These are phyloP conservation scores for Phytophthora ramorum DNA, from an alignment of 352 stramenopile genomes.

Conservation along the genomic window DNA sequence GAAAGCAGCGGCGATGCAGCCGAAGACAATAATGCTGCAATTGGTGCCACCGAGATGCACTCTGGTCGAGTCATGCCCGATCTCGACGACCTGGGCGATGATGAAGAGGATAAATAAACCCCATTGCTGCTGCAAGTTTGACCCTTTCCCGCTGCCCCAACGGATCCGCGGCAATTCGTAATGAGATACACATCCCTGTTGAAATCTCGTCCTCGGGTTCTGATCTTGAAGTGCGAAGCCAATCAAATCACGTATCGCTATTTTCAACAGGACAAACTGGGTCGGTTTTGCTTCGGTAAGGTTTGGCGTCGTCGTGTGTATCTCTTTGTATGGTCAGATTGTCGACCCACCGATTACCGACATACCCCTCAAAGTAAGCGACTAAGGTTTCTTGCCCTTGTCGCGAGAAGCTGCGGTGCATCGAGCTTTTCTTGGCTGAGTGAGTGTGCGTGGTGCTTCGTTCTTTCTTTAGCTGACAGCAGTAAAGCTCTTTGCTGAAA, in stretches of 20 bases:
- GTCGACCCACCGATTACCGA: slow-evolving; percentile 7
- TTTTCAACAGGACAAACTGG: slow-evolving; percentile 15
- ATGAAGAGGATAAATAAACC: slow-evolving; percentile 29
- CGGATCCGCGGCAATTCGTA: slow-evolving; percentile 23
- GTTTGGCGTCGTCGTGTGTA: slow-evolving; percentile 15
- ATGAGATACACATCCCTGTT: slow-evolving; percentile 15
- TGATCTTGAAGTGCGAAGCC: slow-evolving; percentile 25
- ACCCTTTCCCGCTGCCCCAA: slow-evolving; percentile 14
- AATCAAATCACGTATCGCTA: slow-evolving; percentile 18
- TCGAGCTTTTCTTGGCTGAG: slow-evolving; percentile 34
- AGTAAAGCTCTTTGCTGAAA: slow-evolving; percentile 5
- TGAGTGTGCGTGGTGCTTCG: slow-evolving; percentile 1
- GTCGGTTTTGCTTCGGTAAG: slow-evolving; percentile 21
- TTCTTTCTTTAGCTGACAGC: slow-evolving; percentile 42
- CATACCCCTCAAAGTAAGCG: slow-evolving; percentile 1
- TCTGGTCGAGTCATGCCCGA: slow-evolving; percentile 62
- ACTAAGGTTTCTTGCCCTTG: slow-evolving; percentile 13
- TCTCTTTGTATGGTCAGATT: slow-evolving; percentile 11
- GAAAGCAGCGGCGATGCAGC: slow-evolving; percentile 34
- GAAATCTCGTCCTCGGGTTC: slow-evolving; percentile 18
- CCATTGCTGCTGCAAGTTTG: not conserved
- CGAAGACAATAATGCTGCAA: slow-evolving; percentile 10
- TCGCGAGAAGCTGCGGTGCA: slow-evolving; percentile 1
- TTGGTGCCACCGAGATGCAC: slow-evolving; percentile 41
- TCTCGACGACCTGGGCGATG: slow-evolving; percentile 54